phyloP scores from a whole-genome alignment of 2,329 filamentous ascomycete genomes.

The Beauveria varroae region DNA sequence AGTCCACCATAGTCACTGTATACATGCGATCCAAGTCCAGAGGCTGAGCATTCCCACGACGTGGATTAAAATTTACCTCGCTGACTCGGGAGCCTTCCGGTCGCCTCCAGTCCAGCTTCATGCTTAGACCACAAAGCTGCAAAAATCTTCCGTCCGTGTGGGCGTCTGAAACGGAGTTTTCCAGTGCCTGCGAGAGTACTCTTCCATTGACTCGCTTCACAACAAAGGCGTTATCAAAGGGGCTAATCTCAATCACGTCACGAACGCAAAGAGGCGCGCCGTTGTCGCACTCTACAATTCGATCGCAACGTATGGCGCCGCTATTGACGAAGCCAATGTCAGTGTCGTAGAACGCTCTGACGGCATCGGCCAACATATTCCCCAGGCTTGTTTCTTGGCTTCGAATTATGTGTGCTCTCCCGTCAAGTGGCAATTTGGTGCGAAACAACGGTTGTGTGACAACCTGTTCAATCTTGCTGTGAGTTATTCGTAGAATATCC shows the following conservation, averaged over 20 bases:
- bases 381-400: conserved; percentile 20
- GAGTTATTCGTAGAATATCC: conserved; percentile 10
- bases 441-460: conserved; percentile 17
- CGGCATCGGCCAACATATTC: conserved; percentile 20
- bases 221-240: conserved; percentile 19
- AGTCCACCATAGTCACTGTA: conserved; percentile 14
- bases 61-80: not conserved
- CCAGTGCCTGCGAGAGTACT: conserved; percentile 14
- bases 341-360: conserved; percentile 18
- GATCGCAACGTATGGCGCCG: conserved; percentile 19
- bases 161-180: conserved; percentile 20
- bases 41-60: not conserved
- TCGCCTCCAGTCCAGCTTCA: conserved; percentile 15
- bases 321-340: conserved; percentile 21
- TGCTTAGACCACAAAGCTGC: conserved; percentile 16
- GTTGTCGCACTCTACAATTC: conserved; percentile 11
- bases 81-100: conserved; percentile 8
- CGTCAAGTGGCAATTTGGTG: conserved; percentile 16
- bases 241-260: conserved; percentile 20
- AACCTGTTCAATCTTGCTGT: conserved; percentile 14
- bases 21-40: not conserved
- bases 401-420: conserved; percentile 15
- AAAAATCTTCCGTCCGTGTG: conserved; percentile 21
- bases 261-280: conserved; percentile 14
- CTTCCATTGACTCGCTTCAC: conserved; percentile 16